Base-by-base conservation (phyloP, 2,329 filamentous ascomycete species). In the Alternaria brassicicola region DNA sequence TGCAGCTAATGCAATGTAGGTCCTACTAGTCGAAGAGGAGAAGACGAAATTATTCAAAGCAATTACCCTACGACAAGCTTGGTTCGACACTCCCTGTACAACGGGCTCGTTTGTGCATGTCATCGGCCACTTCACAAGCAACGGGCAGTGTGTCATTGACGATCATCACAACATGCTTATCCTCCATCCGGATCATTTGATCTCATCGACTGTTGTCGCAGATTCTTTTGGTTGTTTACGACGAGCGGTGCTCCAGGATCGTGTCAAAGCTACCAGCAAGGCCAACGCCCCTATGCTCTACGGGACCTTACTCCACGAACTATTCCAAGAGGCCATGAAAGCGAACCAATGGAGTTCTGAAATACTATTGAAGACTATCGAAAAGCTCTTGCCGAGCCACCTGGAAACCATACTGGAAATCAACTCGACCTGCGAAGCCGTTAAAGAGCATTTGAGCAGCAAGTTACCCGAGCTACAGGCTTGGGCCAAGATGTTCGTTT, bases 171-270 rank as follows among this genome's bases (percentile, higher is more conserved):
- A 93, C 68, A 90, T 98, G 76, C 81, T 99, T 49, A 93, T 99
- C 56, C 80, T 99, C 13, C 93, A 99, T 71, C 95, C 95, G 0
- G 95, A 99, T 71, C 93, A 98, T 78, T 85, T 99, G 31, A 90
- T 99, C 52, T 98, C 95, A 2, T 90, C 95, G 3, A 98, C 95
- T 0, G 92, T 96, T 5, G 90, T 99, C 41, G 93, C 93, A n/a
- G 95, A 99, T 77, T 97, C 95, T 0, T 97, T 98, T 74, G 89
- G 88, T 23, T 99, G 95, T 73, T 89, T 91, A 74, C 89, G 95
- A 17, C 89, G 94, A 63, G 93, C 95, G 28, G 94, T 98, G 1
- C 85, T 99, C 25, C 93, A 98, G 76, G 94, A 99, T 75, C 89
- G 95, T 30, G 89, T 99, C 68, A 98, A 98, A 77, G 92, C 92